Percentiles rank a stretch among this genome's conserved stretches.
phyloP scores from a whole-genome alignment of 73 alveolate species.

The Paramecium bursaria region DNA sequence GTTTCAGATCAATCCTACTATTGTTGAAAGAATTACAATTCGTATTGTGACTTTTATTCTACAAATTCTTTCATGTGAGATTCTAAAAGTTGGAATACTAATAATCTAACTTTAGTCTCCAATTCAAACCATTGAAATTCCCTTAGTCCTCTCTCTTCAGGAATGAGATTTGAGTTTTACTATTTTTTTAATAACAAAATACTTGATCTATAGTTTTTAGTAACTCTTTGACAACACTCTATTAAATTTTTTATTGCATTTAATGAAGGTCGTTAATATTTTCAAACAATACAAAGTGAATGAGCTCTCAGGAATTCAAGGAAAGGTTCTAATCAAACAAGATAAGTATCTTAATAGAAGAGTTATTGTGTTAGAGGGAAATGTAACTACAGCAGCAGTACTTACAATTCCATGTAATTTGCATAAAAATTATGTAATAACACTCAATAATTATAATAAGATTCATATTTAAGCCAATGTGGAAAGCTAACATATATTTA shows the following conservation, averaged over 20 bases:
- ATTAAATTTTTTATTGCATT: neutral
- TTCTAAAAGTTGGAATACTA: constrained; percentile 19
- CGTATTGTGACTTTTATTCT: constrained; percentile 7
- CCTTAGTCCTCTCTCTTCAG: neutral
- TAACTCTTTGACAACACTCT: constrained; percentile 20
- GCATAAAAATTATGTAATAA: constrained; percentile 16
- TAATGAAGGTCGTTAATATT: neutral
- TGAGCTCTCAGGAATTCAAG: neutral
- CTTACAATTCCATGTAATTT: constrained; percentile 4
- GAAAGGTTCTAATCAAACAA: constrained; percentile 45
- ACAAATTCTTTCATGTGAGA: constrained; percentile 40
- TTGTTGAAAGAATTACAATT: neutral
- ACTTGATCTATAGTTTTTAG: constrained; percentile 46
- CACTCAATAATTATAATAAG: neutral
- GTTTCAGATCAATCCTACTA: neutral
- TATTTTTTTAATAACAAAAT: neutral
- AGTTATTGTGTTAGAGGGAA: constrained; percentile 22
- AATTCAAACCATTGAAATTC: constrained; percentile 43
- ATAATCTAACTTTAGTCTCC: constrained; percentile 2
- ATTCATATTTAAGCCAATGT: constrained; percentile 40
- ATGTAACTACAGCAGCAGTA: constrained; percentile 30
- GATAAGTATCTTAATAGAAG: constrained; percentile 31
- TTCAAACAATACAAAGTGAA: too few species aligned
- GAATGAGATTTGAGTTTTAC: neutral
- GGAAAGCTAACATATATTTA: neutral